Evolutionary conservation across 2,329 filamentous ascomycete genomes (phyloP), one percentile per base, ranked within the genome.

Genomic region (Rasamsonia emersonii): DNA sequence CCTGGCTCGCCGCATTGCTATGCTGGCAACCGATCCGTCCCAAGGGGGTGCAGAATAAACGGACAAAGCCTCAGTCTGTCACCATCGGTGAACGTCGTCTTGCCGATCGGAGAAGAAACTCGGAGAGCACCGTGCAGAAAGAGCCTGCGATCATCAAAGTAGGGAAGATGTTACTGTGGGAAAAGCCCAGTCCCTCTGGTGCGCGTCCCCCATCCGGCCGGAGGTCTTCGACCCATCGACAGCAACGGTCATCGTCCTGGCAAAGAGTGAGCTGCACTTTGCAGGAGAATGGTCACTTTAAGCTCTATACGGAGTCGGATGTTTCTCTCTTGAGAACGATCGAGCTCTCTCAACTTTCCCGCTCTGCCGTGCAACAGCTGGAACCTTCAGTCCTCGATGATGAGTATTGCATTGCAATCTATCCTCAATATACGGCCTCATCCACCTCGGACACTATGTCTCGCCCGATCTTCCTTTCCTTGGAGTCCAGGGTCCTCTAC

Each of bases 251-350:
- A 27, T 65, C 68, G n/a, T 73, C 80, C 8, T 96, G 91, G 91
- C 77, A 83, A 47, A 76, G 76, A 42, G 86, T 96, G 3, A 95
- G 86, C 18, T 95, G 88, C 57, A 93, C 91, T 11, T 67, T 98
- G 15, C 84, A 93, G 44, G 91, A 96, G 52, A 94, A 94, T 47
- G 91, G 91, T 36, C 85, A 93, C 51, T 80, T 98, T 53, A 93
- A 89, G 50, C 72, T 98, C 8, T 80, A 91, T 56, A 82, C 82
- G 1, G 89, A 95, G 47, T 79, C 82, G 34, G 88, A 94, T 44
- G 78, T 82, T 28, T 77, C 78, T 0, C 70, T 93, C 6, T 70
- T 96, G 10, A 82, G 83, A 17, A 75, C 86, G 28, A 82, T 96
- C 32, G 86, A 93, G 47, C 69, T 98, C 4, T 84, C 86, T 9